These are phyloP conservation scores for Aureobasidium sp. DNA, from an alignment of 2,329 filamentous ascomycete species.

Conservation along the genomic window DNA sequence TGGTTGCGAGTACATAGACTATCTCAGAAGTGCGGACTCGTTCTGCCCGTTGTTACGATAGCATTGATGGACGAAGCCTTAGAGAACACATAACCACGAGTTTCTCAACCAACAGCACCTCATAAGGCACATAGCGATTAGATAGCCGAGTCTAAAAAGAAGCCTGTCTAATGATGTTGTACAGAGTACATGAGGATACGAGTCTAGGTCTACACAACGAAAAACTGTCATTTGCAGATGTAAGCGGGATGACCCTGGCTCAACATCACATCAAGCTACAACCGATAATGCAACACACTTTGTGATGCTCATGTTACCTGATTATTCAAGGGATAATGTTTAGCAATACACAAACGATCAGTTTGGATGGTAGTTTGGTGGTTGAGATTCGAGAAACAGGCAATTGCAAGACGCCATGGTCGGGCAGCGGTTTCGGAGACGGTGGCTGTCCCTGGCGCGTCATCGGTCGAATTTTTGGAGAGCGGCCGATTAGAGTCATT, in stretches of 20 bases:
- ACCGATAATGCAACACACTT: too few relatives aligned
- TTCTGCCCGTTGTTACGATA: background rate
- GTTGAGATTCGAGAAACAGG: background rate
- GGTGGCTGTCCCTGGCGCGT: background rate
- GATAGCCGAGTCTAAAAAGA: background rate
- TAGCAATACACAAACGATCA: background rate
- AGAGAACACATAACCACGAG: background rate
- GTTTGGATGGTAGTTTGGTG: background rate
- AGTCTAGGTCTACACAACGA: background rate
- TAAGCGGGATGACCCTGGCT: background rate
- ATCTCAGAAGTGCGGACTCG: too few relatives aligned
- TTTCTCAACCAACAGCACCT: background rate
- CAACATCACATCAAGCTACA: background rate
- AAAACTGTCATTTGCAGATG: background rate
- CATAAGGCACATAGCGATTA: background rate
- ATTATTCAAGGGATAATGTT: too few relatives aligned
- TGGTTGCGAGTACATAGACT: too few relatives aligned
- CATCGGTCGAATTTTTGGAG: conserved; percentile 14
- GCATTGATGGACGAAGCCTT: background rate
- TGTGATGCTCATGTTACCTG: too few relatives aligned
- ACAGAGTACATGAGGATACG: background rate
- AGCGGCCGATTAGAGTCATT: background rate
- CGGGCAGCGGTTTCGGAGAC: background rate
- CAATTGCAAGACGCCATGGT: background rate
- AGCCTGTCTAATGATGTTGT: background rate